Percentiles rank a stretch among this genome's conserved stretches.
phyloP scores from a whole-genome alignment of 129 eudicot genomes.

The carrot (Daucus carota) region DH1_v3.0 NC_030382.2:40110501-40111000 shows the following conservation, averaged over 20 bases:
- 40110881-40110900: slow-evolving; percentile 54
- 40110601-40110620: slow-evolving; percentile 65
- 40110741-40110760: neutral
- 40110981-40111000: neutral
- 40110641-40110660: slow-evolving; percentile 1
- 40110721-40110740: neutral
- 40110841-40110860: slow-evolving; percentile 61
- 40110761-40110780: slow-evolving; percentile 3
- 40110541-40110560: slow-evolving; percentile 50
- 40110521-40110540: neutral
- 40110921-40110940: slow-evolving; percentile 75
- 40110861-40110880: slow-evolving; percentile 78
- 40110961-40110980: neutral
- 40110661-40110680: neutral
- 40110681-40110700: slow-evolving; percentile 6
- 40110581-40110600: slow-evolving; percentile 85
- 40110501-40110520: neutral
- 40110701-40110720: neutral
- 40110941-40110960: slow-evolving; percentile 66
- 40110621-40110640: slow-evolving; percentile 35
- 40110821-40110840: slow-evolving; percentile 51
- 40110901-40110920: slow-evolving; percentile 42
- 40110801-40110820: neutral
- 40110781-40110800: neutral
- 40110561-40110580: slow-evolving; percentile 92